Conservation (phyloP, 2,329 filamentous ascomycete genomes). For the Colletotrichum aenigma region DNA sequence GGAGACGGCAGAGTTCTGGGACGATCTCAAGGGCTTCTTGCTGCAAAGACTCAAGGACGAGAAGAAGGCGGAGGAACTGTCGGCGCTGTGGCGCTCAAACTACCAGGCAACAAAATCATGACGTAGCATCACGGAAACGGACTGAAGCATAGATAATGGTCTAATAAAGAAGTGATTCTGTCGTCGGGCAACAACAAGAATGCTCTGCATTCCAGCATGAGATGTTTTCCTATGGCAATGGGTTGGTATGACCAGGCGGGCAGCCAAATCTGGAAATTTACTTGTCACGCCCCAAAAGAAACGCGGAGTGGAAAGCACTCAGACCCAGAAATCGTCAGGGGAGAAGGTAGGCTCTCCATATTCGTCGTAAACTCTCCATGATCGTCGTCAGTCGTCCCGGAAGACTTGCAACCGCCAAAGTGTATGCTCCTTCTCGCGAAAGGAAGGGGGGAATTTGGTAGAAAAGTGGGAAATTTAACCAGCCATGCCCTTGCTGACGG, state of each 20-base stretch:
- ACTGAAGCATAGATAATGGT: slow-evolving; percentile 8
- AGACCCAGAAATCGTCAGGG: slow-evolving; percentile 14
- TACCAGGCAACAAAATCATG: slow-evolving; percentile 60
- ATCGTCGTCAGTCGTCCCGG: slow-evolving; percentile 25
- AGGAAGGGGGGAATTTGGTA: slow-evolving; percentile 8
- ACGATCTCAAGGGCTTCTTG: slow-evolving; percentile 81
- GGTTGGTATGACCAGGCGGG: slow-evolving; percentile 34
- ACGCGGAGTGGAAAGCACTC: slow-evolving; percentile 15
- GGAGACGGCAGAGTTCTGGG: slow-evolving; percentile 80
- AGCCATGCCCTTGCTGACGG: slow-evolving; percentile 67
- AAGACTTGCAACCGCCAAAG: slow-evolving; percentile 24
- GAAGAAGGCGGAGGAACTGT: slow-evolving; percentile 65
- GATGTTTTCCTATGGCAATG: slow-evolving; percentile 28
- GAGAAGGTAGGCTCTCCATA: slow-evolving; percentile 23
- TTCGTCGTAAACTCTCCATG: slow-evolving; percentile 28
- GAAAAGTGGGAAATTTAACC: slow-evolving; percentile 35
- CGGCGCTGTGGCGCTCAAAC: slow-evolving; percentile 70
- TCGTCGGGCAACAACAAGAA: slow-evolving; percentile 24
- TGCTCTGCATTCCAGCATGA: slow-evolving; percentile 32
- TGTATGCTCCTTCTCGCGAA: slow-evolving; percentile 22
- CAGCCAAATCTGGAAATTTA: slow-evolving; percentile 35
- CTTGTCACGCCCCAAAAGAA: slow-evolving; percentile 32
- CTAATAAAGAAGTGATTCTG: slow-evolving; percentile 18
- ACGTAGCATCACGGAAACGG: not conserved
- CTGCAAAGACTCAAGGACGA: slow-evolving; percentile 79